These are phyloP conservation scores for Theobroma cacao DNA, from an alignment of 345 rosid genomes.

Conservation along the genomic window DNA sequence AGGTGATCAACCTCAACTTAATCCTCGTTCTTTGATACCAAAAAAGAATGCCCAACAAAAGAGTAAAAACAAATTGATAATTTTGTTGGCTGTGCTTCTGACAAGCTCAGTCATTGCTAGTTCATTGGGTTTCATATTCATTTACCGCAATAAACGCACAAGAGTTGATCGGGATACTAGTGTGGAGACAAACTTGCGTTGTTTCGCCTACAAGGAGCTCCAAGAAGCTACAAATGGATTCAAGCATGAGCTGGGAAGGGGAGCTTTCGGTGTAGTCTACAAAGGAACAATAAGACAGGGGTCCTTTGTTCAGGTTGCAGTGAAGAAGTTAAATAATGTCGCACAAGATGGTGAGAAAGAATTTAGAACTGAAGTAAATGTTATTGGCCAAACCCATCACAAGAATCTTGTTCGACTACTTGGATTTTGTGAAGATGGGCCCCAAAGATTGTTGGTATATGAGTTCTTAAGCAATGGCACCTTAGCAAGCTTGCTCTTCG, in stretches of 20 bases:
- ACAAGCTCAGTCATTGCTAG: slow-evolving; percentile 15
- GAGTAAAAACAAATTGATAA: background rate
- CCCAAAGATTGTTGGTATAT: slow-evolving; percentile 28
- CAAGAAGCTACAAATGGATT: slow-evolving; percentile 29
- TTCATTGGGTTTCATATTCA: slow-evolving; percentile 9
- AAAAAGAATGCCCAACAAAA: background rate
- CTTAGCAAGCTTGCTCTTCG: slow-evolving; percentile 23
- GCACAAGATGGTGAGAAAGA: slow-evolving; percentile 23
- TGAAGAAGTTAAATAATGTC: slow-evolving; percentile 26
- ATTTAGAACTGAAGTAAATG: slow-evolving; percentile 32
- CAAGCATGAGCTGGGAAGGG: slow-evolving; percentile 38
- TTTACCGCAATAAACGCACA: background rate
- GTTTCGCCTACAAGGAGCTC: slow-evolving; percentile 35
- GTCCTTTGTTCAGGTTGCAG: slow-evolving; percentile 15
- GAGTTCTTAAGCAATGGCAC: slow-evolving; percentile 38
- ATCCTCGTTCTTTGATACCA: background rate
- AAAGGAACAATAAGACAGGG: slow-evolving; percentile 22
- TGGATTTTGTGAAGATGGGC: slow-evolving; percentile 39
- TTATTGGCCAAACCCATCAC: slow-evolving; percentile 34
- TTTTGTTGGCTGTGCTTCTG: slow-evolving; percentile 12
- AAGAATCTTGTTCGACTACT: slow-evolving; percentile 35
- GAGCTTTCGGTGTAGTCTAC: slow-evolving; percentile 40
- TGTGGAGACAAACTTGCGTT: slow-evolving; percentile 15
- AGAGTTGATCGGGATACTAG: background rate
- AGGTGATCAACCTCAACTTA: background rate